Evolutionary conservation across 2,329 filamentous ascomycete species (phyloP), one percentile per base, ranked within the genome.

Genomic region (Rhytidhysteron rufulum): DNA sequence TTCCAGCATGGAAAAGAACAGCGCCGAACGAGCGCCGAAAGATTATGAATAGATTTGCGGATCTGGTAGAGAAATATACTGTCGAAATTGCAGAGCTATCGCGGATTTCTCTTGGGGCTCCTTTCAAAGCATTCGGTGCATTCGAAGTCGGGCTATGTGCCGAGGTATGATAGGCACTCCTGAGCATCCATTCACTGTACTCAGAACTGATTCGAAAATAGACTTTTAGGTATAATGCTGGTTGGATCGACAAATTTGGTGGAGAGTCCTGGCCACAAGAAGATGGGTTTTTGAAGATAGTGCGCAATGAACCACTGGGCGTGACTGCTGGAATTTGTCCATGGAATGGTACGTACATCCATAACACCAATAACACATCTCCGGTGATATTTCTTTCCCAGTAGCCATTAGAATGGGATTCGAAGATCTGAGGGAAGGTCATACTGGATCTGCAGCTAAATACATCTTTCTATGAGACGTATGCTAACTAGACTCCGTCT

Each of bases 41-140:
- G 19, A 62, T 63, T 27, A 43, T 64, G 48, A 40, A 45, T 39
- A 63, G 58, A 42, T 63, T 63, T 38, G 60, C 60, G 2, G 55
- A 62, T 15, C 39, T 63, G 31, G 41, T 64, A 4, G 55, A 62
- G 34, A 39, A 53, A 33, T 43, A 62, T 27, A 41, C 43, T 9
- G 31, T 46, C 5, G 48, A 37, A 3, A 50, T 63, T 36, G 54
- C 59, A 25, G 50, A 57, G 24, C 35, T 64, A 6, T 71, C 68
- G 0, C 54, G 73, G 4, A 63, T 75, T 39, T 72, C 71, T 0
- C 58, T 77, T 16, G 72, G 72, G 3, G 66, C 69, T 0, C 71
- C 73, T 7, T 70, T 62, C 41, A 62, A 57, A 4, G 53, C 67
- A 1, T 72, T 74, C 42, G 71, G 71, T 11, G 59, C 62, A 17